Percentiles rank a stretch among this genome's conserved stretches.
phyloP scores from a whole-genome alignment of 2,329 filamentous ascomycete genomes.

The Sphaerulina populicola region DNA sequence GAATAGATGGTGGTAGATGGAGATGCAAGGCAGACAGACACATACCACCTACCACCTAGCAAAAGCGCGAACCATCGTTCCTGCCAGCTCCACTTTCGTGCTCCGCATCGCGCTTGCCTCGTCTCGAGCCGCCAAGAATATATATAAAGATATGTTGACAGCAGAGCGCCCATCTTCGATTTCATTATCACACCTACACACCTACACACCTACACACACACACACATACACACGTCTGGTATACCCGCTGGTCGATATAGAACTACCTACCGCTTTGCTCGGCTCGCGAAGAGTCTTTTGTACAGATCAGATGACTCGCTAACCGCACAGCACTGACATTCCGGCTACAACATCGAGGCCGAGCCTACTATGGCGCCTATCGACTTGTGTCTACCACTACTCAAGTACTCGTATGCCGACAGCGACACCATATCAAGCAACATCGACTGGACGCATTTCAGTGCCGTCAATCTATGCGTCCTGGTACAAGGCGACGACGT shows the following conservation, averaged over 20 bases:
- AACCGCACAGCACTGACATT: constrained; percentile 11
- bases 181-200: neutral
- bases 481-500: constrained; percentile 17
- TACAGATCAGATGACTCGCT: neutral
- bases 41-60: no score
- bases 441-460: constrained; percentile 5
- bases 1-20: neutral
- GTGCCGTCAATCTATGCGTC: constrained; percentile 26
- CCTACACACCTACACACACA: no score
- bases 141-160: neutral
- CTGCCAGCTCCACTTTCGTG: neutral
- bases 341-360: neutral
- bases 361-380: constrained; percentile 1
- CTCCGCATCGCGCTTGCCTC: neutral
- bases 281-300: constrained; percentile 11
- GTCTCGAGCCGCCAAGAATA: neutral
- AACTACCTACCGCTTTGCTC: constrained; percentile 6
- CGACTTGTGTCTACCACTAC: constrained; percentile 25
- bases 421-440: constrained; percentile 14
- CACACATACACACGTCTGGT: neutral
- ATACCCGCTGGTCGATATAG: neutral
- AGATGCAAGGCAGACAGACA: neutral
- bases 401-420: constrained; percentile 30
- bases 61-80: neutral
- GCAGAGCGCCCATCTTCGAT: neutral